Evolutionary conservation across 805 yeast genomes (phyloP).

Genomic region (Torulaspora gathmanii): DNA sequence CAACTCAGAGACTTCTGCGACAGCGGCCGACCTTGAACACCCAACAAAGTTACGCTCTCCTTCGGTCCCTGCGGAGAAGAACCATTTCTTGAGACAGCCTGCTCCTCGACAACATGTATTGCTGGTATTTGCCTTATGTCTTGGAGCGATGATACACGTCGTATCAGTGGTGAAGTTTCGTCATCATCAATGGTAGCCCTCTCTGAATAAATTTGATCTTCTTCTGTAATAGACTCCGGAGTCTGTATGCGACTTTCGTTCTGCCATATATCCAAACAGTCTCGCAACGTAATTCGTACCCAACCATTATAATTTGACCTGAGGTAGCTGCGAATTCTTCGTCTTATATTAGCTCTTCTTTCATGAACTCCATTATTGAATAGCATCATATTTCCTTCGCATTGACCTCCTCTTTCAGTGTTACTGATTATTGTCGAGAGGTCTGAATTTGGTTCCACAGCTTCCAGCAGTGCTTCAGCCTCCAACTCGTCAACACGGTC

Average conservation of each 20-base stretch:
- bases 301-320: slow-evolving; percentile 27
- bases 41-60: slow-evolving; percentile 1
- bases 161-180: slow-evolving; percentile 6
- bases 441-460: slow-evolving; percentile 4
- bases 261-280: slow-evolving; percentile 32
- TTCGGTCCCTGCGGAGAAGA: slow-evolving; percentile 1
- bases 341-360: slow-evolving; percentile 20
- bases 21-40: slow-evolving; percentile 11
- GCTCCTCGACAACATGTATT: slow-evolving; percentile 4
- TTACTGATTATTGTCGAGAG: slow-evolving; percentile 12
- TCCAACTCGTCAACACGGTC: neutral
- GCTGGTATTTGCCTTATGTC: slow-evolving; percentile 8
- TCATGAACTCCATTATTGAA: slow-evolving; percentile 17
- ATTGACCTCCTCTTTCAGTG: slow-evolving; percentile 1
- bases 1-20: slow-evolving; percentile 20
- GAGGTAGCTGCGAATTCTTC: slow-evolving; percentile 23
- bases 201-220: slow-evolving; percentile 1
- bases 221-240: slow-evolving; percentile 1
- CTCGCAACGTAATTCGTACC: slow-evolving; percentile 27
- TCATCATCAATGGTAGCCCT: slow-evolving; percentile 4
- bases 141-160: slow-evolving; percentile 17
- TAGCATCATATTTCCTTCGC: slow-evolving; percentile 13
- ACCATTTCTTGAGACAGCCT: slow-evolving; percentile 5
- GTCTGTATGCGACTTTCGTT: slow-evolving; percentile 10
- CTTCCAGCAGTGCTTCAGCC: neutral